Evolutionary conservation across 176 grass and related monocot genomes (phyloP).

Genomic region (Oryza coarctata): DNA sequence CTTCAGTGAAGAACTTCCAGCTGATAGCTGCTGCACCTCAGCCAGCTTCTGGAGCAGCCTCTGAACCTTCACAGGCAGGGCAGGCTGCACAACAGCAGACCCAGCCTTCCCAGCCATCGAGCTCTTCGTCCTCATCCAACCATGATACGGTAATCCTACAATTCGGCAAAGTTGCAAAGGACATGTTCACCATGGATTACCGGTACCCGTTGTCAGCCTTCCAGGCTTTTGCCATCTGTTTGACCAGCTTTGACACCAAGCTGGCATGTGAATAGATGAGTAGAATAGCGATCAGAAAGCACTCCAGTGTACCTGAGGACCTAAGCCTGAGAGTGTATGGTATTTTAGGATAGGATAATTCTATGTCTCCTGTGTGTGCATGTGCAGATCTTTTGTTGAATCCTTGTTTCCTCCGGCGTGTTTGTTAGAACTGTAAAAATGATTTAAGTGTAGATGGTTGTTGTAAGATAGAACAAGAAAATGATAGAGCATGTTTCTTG

Average conservation of each 20-base stretch:
- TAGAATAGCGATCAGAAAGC: not conserved
- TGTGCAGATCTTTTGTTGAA: conserved; percentile 21
- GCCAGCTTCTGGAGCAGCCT: not conserved
- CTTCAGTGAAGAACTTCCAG: conserved; percentile 90
- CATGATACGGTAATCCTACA: conserved; percentile 73
- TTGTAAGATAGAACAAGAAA: not conserved
- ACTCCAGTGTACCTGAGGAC: not conserved
- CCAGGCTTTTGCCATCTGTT: conserved; percentile 86
- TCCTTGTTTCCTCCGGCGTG: conserved; percentile 6
- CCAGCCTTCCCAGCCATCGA: conserved; percentile 20
- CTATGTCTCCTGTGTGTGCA: not conserved
- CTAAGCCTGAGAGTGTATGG: not conserved
- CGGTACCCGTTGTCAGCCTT: conserved; percentile 81
- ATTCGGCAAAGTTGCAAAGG: conserved; percentile 80
- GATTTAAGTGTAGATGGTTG: not conserved
- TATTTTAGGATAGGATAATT: not conserved
- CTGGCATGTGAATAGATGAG: conserved; percentile 73
- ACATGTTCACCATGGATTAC: conserved; percentile 88
- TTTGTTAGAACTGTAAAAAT: not conserved
- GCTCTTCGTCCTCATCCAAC: conserved; percentile 25
- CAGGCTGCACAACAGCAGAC: conserved; percentile 12
- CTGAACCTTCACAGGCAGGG: conserved; percentile 6
- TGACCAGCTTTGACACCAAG: conserved; percentile 91
- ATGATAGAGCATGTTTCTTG: not conserved
- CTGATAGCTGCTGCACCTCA: conserved; percentile 47